Evolutionary conservation across 345 rosid species (phyloP), one percentile per base, ranked within the genome.

Genomic region (Hibiscus syriacus): DNA sequence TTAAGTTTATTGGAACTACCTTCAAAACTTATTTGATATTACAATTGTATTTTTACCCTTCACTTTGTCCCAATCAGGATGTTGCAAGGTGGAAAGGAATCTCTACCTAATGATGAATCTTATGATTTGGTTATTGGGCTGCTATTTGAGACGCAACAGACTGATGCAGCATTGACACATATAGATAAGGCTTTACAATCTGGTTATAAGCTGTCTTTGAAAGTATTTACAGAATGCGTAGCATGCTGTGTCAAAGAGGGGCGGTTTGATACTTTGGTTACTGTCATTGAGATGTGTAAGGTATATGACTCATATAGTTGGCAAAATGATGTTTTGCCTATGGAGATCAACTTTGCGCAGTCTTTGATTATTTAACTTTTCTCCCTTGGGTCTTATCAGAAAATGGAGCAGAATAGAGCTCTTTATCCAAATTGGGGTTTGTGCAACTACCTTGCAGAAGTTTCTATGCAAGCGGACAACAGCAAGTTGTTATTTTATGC

Each of bases 201-300:
- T 56, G 92, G 90, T 32, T 71, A 74, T 69, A 71, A 80, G 80
- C 74, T 94, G 67, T 82, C 97, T 41, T 73, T 79, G 74, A 57
- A 9, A 41, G 80, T 78, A 60, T 94, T 94, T 73, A 52, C 69
- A 43, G 87, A 80, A 0, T 91, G 89, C 71, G 83, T 89, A 48
- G 68, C 56, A 64, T 79, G 78, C 69, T 94, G 98, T 64, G 77
- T 88, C 23, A 72, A 72, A 49, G 70, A 73, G 74, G 79, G 83
- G 30, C 78, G 85, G 79, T 80, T 85, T 69, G 96, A 94, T 62
- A 63, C 82, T 8, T 74, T 94, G 76, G 88, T 75, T 48, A 82
- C 93, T 11, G 78, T 94, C 69, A 85, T 94, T 55, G 97, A 87
- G 74, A 94, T 79, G 80, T 94, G 98, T 77, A 88, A 89, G 99